Evolutionary conservation across 192 early-diverging fungal species (phyloP).

Genomic region (Gryganskiella cystojenkinii): DNA sequence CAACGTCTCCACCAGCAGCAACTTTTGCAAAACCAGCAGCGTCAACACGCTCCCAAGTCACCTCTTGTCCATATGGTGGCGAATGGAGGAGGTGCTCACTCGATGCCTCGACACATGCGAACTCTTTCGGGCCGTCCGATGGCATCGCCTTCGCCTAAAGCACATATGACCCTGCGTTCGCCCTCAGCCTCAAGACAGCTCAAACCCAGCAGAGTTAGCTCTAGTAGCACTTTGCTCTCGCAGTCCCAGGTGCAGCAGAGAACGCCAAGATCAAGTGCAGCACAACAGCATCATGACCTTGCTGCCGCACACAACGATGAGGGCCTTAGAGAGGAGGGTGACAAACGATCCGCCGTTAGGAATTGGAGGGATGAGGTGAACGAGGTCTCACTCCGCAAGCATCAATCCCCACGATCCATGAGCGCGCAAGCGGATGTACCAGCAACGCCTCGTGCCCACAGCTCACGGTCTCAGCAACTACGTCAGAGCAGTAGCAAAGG

Average conservation of each 20-base stretch:
- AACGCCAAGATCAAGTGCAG: background rate
- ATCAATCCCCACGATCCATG: slow-evolving; percentile 17
- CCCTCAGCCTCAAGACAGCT: background rate
- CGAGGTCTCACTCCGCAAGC: slow-evolving; percentile 27
- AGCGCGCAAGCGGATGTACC: background rate
- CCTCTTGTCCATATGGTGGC: slow-evolving; percentile 7
- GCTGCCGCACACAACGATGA: background rate
- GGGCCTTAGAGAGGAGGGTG: background rate
- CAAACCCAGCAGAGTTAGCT: slow-evolving; percentile 13
- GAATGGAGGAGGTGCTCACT: background rate
- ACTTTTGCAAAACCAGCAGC: background rate
- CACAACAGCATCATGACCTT: background rate
- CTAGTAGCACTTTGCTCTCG: slow-evolving; percentile 9
- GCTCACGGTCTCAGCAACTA: slow-evolving; percentile 6
- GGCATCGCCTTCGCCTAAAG: slow-evolving; percentile 27
- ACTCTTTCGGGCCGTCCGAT: slow-evolving; percentile 11
- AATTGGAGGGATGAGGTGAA: slow-evolving; percentile 48
- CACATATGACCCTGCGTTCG: background rate
- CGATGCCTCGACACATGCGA: slow-evolving; percentile 7
- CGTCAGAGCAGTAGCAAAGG: slow-evolving; percentile 5
- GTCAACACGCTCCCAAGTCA: slow-evolving; percentile 8
- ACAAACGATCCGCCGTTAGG: slow-evolving; percentile 32
- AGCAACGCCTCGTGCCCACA: background rate
- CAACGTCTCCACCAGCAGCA: slow-evolving; percentile 10
- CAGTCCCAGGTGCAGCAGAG: slow-evolving; percentile 2